Conservation (phyloP, 1,284 basidiomycete genomes). For the Boletus sp. region DNA sequence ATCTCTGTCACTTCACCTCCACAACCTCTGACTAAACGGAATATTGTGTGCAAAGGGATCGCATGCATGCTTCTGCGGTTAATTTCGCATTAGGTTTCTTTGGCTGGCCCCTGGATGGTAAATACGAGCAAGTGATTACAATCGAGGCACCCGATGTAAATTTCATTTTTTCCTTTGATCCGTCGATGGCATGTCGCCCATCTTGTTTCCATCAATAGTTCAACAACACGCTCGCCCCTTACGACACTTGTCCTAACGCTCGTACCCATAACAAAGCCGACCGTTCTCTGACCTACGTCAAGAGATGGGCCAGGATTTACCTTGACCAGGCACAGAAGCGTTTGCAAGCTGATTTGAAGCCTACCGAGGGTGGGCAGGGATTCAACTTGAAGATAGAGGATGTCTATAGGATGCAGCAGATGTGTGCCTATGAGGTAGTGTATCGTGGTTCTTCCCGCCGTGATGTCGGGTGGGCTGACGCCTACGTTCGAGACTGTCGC, state of each 20-base stretch:
- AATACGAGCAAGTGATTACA: conserved; percentile 79
- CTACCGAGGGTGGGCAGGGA: conserved; percentile 50
- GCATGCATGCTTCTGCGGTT: conserved; percentile 78
- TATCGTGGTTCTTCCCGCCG: not conserved
- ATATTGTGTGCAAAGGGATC: conserved; percentile 45
- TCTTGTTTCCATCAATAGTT: conserved; percentile 17
- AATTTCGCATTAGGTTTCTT: conserved; percentile 90
- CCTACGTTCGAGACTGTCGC: conserved; percentile 66
- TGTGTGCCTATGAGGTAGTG: conserved; percentile 82
- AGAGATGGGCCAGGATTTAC: conserved; percentile 68
- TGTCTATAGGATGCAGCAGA: conserved; percentile 68
- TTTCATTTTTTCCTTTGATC: conserved; percentile 5
- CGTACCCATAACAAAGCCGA: conserved; percentile 44
- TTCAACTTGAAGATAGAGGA: conserved; percentile 70
- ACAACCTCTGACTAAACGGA: not conserved
- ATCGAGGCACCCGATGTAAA: conserved; percentile 65
- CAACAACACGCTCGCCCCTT: conserved; percentile 31
- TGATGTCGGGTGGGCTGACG: not conserved
- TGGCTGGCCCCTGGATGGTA: conserved; percentile 71
- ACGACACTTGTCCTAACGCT: conserved; percentile 51
- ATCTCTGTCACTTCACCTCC: not conserved
- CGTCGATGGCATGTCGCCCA: not conserved
- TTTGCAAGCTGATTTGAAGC: conserved; percentile 44
- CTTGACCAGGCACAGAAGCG: conserved; percentile 63
- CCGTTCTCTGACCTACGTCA: conserved; percentile 54